Evolutionary conservation across 495 filamentous ascomycete genomes (phyloP).

Genomic region (Pseudomonodictys pantanalensis): DNA sequence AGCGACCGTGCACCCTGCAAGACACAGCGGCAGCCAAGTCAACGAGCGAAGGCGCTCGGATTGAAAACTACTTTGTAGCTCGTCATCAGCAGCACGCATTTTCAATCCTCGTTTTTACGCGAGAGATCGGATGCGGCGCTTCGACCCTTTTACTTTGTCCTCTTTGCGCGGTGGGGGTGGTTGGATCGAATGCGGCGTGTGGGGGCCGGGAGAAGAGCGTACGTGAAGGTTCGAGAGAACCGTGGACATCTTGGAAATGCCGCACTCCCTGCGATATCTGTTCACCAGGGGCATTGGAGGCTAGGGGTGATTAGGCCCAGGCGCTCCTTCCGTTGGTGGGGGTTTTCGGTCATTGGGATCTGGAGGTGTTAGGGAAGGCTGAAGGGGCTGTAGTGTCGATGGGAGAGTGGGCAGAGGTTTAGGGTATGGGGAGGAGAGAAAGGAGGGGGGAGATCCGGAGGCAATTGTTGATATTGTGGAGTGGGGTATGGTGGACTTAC

Average conservation of each 20-base stretch:
- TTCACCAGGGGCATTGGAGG: slow-evolving; percentile 1
- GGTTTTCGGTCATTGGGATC: slow-evolving; percentile 26
- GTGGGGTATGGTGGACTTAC: not conserved
- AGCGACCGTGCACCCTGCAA: no score
- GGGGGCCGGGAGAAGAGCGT: not conserved
- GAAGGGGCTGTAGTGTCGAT: no score
- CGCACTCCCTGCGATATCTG: slow-evolving; percentile 28
- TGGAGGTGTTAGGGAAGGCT: slow-evolving; percentile 2
- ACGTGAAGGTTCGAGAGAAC: not conserved
- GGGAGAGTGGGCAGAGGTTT: not conserved
- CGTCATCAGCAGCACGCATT: slow-evolving; percentile 15
- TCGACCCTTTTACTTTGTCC: slow-evolving; percentile 25
- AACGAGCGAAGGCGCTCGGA: slow-evolving; percentile 16
- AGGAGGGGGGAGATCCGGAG: not conserved
- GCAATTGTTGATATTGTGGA: not conserved
- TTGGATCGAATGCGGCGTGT: not conserved
- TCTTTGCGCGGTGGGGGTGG: slow-evolving; percentile 21
- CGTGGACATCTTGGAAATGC: not conserved
- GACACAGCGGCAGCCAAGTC: not conserved
- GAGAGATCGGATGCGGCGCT: not conserved
- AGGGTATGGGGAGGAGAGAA: not conserved
- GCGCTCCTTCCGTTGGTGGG: not conserved
- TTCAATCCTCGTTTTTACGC: no score
- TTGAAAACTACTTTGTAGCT: slow-evolving; percentile 24
- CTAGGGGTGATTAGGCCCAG: slow-evolving; percentile 13